phyloP scores from a whole-genome alignment of 2,329 filamentous ascomycete species.

The Aspergillus jensenii region DNA sequence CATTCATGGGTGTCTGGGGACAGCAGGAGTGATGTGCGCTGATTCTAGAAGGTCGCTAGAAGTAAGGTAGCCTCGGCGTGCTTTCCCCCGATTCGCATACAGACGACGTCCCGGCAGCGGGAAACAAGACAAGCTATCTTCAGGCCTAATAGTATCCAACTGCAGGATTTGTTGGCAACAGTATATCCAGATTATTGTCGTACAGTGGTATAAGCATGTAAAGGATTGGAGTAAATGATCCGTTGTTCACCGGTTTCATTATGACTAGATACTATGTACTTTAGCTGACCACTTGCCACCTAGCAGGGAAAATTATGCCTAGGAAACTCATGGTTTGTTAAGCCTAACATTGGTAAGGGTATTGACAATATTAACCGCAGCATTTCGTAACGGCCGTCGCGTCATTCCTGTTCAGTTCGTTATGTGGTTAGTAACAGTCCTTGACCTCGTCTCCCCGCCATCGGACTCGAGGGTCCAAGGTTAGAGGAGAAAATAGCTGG shows the following conservation, averaged over 20 bases:
- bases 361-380: slow-evolving; percentile 22
- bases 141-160: no score
- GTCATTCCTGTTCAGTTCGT: slow-evolving; percentile 18
- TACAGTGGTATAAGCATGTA: neutral
- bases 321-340: neutral
- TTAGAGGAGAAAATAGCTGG: neutral
- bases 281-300: neutral
- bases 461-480: neutral
- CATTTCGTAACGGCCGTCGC: slow-evolving; percentile 24
- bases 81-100: no score
- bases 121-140: no score
- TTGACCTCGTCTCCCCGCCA: neutral
- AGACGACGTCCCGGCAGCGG: no score
- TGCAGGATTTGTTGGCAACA: neutral
- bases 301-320: neutral
- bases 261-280: neutral
- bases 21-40: no score
- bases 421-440: neutral
- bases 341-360: no score
- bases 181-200: neutral
- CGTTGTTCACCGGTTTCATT: neutral
- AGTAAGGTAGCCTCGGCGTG: no score
- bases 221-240: neutral
- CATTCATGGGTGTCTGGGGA: no score
- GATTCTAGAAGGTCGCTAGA: no score